These are phyloP conservation scores for Apiospora rasikravindrae DNA, from an alignment of 2,329 filamentous ascomycete genomes.

Conservation along the genomic window DNA sequence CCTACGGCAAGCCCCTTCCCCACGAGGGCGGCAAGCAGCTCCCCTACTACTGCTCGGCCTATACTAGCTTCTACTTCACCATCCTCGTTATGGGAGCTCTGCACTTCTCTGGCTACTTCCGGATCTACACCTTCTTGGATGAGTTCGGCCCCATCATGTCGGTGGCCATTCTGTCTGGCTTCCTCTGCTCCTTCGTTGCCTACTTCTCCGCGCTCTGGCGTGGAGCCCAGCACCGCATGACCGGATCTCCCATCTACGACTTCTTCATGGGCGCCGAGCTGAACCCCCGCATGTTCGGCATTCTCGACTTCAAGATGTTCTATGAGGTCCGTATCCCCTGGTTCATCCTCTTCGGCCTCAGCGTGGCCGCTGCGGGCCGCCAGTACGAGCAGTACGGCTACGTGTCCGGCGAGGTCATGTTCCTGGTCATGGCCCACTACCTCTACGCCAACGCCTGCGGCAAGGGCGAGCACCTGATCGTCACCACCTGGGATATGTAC, in stretches of 20 bases:
- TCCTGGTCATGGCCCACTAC: conserved; percentile 88
- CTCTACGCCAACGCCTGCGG: conserved; percentile 91
- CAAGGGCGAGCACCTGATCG: conserved; percentile 90
- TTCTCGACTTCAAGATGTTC: conserved; percentile 96
- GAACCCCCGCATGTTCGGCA: conserved; percentile 85
- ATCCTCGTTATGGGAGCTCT: conserved; percentile 72
- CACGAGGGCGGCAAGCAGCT: conserved; percentile 86
- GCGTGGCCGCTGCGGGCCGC: conserved; percentile 75
- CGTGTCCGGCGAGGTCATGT: conserved; percentile 82
- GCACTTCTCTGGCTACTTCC: conserved; percentile 85
- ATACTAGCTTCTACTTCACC: conserved; percentile 86
- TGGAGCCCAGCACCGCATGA: conserved; percentile 91
- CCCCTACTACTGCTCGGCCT: conserved; percentile 91
- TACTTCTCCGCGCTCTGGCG: conserved; percentile 85
- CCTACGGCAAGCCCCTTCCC: conserved; percentile 85
- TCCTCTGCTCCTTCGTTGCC: conserved; percentile 79
- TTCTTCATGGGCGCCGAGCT: conserved; percentile 94
- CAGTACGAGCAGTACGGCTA: conserved; percentile 88
- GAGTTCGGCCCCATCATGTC: conserved; percentile 93
- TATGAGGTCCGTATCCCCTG: conserved; percentile 91
- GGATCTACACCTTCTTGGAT: conserved; percentile 88
- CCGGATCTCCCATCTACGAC: conserved; percentile 81
- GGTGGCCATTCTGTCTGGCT: conserved; percentile 91
- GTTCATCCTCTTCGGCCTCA: conserved; percentile 85
- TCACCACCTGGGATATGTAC: conserved; percentile 95